These are phyloP conservation scores for Peronosclerospora sorghi DNA, from an alignment of 352 stramenopile genomes.

Conservation along the genomic window DNA sequence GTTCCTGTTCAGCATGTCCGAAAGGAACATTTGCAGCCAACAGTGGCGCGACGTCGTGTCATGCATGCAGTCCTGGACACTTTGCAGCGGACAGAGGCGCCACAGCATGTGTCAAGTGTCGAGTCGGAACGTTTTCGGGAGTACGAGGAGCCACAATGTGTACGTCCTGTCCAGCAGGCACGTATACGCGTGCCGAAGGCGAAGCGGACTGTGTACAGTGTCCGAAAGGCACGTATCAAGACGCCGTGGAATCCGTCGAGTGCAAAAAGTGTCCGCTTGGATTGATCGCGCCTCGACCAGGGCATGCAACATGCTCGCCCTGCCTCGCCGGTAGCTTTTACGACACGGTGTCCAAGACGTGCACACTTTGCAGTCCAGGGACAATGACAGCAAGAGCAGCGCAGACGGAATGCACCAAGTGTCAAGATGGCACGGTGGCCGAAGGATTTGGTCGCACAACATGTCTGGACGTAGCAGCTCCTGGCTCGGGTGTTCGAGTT, in stretches of 20 bases:
- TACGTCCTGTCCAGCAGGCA: conserved; percentile 18
- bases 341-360: conserved; percentile 15
- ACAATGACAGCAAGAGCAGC: conserved; percentile 20
- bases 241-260: conserved; percentile 8
- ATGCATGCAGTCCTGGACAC: conserved; percentile 27
- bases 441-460: conserved; percentile 19
- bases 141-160: conserved; percentile 7
- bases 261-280: conserved; percentile 33
- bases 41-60: conserved; percentile 23
- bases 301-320: conserved; percentile 23
- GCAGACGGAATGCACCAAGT: conserved; percentile 21
- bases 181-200: conserved; percentile 21
- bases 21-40: conserved; percentile 22
- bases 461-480: conserved; percentile 13
- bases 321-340: conserved; percentile 35
- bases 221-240: conserved; percentile 29
- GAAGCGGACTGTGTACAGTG: conserved; percentile 40
- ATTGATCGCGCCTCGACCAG: conserved; percentile 23
- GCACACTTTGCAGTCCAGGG: conserved; percentile 22
- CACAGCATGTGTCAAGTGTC: conserved; percentile 17
- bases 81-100: conserved; percentile 20
- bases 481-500: conserved; percentile 12
- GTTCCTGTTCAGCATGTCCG: conserved; percentile 23
- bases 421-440: conserved; percentile 18
- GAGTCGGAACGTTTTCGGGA: conserved; percentile 20